A percentile compares a stretch with the other conserved stretches of the same genome.
phyloP scores from a whole-genome alignment of 176 grass and related monocot species.

The Rhynchospora pubera region DNA sequence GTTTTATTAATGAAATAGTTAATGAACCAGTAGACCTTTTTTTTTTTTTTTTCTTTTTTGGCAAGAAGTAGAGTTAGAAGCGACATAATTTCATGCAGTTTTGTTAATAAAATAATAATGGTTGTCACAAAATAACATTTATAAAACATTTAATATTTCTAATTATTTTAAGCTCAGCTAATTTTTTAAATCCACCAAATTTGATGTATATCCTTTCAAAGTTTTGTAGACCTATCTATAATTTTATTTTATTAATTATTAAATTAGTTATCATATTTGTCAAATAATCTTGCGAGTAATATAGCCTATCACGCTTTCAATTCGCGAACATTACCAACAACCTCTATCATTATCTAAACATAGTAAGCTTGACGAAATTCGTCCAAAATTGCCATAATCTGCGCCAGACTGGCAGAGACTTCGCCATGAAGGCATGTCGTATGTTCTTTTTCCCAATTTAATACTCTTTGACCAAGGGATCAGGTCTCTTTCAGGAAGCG shows the following conservation, averaged over 20 bases:
- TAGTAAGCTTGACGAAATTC: background rate
- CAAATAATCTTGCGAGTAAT: background rate
- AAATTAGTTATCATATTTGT: background rate
- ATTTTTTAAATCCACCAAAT: too few relatives aligned
- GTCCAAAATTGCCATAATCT: background rate
- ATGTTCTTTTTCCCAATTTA: background rate
- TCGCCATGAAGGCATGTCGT: background rate
- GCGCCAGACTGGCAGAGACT: slow-evolving; percentile 1
- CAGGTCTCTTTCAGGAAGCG: background rate
- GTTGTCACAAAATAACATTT: too few relatives aligned
- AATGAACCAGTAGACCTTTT: too few relatives aligned
- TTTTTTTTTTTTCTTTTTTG: too few relatives aligned
- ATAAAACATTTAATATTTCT: too few relatives aligned
- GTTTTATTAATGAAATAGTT: too few relatives aligned
- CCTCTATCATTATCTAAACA: background rate
- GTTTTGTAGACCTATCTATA: too few relatives aligned
- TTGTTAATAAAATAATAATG: too few relatives aligned
- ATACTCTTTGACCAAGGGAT: background rate
- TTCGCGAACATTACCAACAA: background rate
- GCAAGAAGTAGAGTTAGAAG: too few relatives aligned
- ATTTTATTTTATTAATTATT: background rate
- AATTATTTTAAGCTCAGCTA: too few relatives aligned
- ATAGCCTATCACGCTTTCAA: background rate
- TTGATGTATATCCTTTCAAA: too few relatives aligned
- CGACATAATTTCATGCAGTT: too few relatives aligned